Evolutionary conservation across 1,284 basidiomycete genomes (phyloP).

Genomic region (Vanrija humicola): DNA sequence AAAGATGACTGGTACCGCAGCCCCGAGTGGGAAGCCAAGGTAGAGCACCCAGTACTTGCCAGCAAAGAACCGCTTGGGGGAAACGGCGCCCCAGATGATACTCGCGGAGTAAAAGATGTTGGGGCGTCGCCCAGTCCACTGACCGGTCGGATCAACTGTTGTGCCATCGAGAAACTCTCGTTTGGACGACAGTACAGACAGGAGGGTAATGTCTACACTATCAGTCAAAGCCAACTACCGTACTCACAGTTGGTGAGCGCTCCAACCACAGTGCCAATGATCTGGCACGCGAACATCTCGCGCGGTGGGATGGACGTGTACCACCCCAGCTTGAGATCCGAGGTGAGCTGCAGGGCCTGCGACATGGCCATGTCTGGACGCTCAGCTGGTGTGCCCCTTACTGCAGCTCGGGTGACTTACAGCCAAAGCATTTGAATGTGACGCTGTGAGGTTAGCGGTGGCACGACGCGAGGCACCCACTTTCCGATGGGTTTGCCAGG

Average conservation of each 20-base stretch:
- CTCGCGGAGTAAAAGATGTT: slow-evolving; percentile 49
- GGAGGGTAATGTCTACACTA: slow-evolving; percentile 48
- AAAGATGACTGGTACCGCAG: slow-evolving; percentile 46
- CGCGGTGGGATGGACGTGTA: slow-evolving; percentile 46
- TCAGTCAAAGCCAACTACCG: not conserved
- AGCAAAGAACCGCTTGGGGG: slow-evolving; percentile 51
- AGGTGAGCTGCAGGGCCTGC: slow-evolving; percentile 49
- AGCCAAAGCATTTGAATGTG: slow-evolving; percentile 49
- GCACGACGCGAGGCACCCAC: slow-evolving; percentile 25
- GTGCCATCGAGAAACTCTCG: slow-evolving; percentile 45
- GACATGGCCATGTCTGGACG: slow-evolving; percentile 50
- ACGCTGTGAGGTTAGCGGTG: slow-evolving; percentile 29
- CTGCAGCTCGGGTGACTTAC: slow-evolving; percentile 19
- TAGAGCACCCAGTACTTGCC: slow-evolving; percentile 50
- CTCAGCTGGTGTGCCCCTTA: slow-evolving; percentile 11
- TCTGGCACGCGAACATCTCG: slow-evolving; percentile 54
- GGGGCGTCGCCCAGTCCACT: slow-evolving; percentile 49
- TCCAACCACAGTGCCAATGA: slow-evolving; percentile 52
- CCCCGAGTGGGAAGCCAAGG: slow-evolving; percentile 51
- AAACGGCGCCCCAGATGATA: slow-evolving; percentile 50
- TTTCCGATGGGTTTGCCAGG: slow-evolving; percentile 54
- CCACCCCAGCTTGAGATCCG: slow-evolving; percentile 52
- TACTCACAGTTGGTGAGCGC: slow-evolving; percentile 49
- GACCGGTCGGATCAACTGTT: slow-evolving; percentile 50
- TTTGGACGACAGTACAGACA: slow-evolving; percentile 45